A percentile compares a stretch with the other conserved stretches of the same genome.
phyloP scores from a whole-genome alignment of 2,329 filamentous ascomycete species.

The Daldinia sp. region DNA sequence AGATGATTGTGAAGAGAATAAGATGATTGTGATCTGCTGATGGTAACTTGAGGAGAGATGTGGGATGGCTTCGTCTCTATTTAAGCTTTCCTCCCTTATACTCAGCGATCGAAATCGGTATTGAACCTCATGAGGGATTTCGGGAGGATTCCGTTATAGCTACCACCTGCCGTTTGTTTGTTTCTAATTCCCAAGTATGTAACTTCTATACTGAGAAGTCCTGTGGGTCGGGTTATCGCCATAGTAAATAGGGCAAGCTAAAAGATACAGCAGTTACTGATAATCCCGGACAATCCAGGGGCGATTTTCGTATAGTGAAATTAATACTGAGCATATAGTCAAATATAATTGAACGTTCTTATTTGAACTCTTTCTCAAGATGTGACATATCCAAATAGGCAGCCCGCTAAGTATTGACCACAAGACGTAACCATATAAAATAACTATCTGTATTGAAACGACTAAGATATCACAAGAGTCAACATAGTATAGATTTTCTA shows the following conservation, averaged over 20 bases:
- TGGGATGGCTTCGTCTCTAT: neutral
- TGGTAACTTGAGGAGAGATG: neutral
- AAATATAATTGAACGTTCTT: too few relatives aligned
- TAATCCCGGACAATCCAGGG: neutral
- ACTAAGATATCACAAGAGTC: too few relatives aligned
- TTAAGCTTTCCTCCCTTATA: neutral
- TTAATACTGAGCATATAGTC: too few relatives aligned
- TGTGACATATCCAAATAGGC: too few relatives aligned
- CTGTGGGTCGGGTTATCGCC: neutral
- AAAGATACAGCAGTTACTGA: neutral
- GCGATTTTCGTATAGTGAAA: neutral
- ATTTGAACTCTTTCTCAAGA: too few relatives aligned
- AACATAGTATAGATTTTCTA: too few relatives aligned
- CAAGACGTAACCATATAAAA: too few relatives aligned
- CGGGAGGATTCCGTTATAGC: neutral
- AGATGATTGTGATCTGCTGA: neutral
- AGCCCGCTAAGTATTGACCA: too few relatives aligned
- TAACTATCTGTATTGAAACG: too few relatives aligned
- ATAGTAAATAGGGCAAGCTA: neutral
- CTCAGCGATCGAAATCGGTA: neutral
- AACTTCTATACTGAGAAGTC: conserved; percentile 1
- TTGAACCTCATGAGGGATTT: neutral
- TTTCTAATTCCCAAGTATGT: neutral
- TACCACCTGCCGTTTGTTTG: neutral
- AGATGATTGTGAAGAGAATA: neutral